Base-by-base conservation (phyloP, 345 rosid genomes). In the Brassica cretica region DNA sequence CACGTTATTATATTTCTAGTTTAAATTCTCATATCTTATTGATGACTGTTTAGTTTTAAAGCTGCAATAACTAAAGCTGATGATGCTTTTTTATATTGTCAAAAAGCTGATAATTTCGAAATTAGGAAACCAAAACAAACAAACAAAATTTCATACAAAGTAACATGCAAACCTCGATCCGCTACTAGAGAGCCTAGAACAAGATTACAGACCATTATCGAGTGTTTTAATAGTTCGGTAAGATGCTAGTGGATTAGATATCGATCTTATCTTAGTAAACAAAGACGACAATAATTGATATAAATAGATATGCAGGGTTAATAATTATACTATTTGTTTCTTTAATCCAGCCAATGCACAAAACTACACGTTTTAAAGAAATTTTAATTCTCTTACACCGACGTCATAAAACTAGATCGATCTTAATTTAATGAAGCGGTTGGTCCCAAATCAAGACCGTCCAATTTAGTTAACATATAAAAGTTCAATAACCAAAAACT, bases 141-240 rank as follows among this genome's bases (percentile, higher is more conserved):
- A 51, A 69, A 74, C 70, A 68, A 74, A 70, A 79, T 69, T 74
- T 79, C 75, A 63, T 74, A 69, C 79, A 64, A 74, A 79, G 82
- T 79, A 79, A 79, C 82, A 69, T 79, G 82, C 82, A 68, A 68
- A 74, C 82, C 82, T 79, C 82, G 78, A 79, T 74, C 78, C 82
- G 66, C 75, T 68, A 74, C 71, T 79, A 68, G 74, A 68, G 74
- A 79, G 74, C 58, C 78, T 74, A 79, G 70, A 41, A 46, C 49
- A 41, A 37, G 49, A 41, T 41, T 41, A 44, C 5, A 73, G 49
- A 66, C 29, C 10, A 19, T 65, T 30, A 67, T 53, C 59, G 27
- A 79, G 49, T 73, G 64, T 37, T 24, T 65, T 68, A 44, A 62
- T 24, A 37, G 75, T 73, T 79, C 39, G 82, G 82, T 73, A 49